Evolutionary conservation across 176 grass and related monocot genomes (phyloP).

Genomic region (Sorghum bicolor): Sorghum_bicolor_NCBIv3 NC_012872.2:70791501-70792000

Average conservation of each 20-base stretch:
- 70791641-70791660: slow-evolving; percentile 24
- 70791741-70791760: slow-evolving; percentile 50
- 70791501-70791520: neutral
- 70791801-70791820: slow-evolving; percentile 88
- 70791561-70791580: slow-evolving; percentile 17
- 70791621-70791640: slow-evolving; percentile 27
- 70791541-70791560: neutral
- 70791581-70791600: slow-evolving; percentile 42
- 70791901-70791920: slow-evolving; percentile 35
- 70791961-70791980: slow-evolving; percentile 36
- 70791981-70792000: slow-evolving; percentile 46
- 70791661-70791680: slow-evolving; percentile 36
- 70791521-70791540: slow-evolving; percentile 17
- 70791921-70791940: slow-evolving; percentile 36
- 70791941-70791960: slow-evolving; percentile 27
- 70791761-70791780: slow-evolving; percentile 54
- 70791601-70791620: slow-evolving; percentile 31
- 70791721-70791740: slow-evolving; percentile 41
- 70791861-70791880: slow-evolving; percentile 41
- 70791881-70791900: slow-evolving; percentile 41
- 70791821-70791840: slow-evolving; percentile 52
- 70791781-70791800: slow-evolving; percentile 58
- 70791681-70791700: slow-evolving; percentile 39
- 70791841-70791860: slow-evolving; percentile 31
- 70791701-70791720: slow-evolving; percentile 26